phyloP scores from a whole-genome alignment of 805 yeast species.

The Nakazawaea siamensis region DNA sequence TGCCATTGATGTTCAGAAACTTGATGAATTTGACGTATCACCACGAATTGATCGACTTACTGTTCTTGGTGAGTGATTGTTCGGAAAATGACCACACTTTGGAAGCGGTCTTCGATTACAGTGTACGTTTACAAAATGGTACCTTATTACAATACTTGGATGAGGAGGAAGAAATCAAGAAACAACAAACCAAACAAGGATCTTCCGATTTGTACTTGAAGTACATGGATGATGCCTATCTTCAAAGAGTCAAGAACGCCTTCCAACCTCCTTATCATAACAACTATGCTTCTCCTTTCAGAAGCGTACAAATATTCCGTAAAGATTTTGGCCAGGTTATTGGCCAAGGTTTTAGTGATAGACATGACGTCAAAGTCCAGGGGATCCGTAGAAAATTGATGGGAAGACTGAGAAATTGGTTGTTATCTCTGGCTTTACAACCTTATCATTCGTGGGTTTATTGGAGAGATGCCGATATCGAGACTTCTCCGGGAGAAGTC shows the following conservation, averaged over 20 bases:
- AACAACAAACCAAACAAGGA: slow-evolving; percentile 34
- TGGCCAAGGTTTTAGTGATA: slow-evolving; percentile 77
- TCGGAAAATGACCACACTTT: slow-evolving; percentile 58
- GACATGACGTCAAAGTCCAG: slow-evolving; percentile 81
- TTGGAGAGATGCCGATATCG: slow-evolving; percentile 86
- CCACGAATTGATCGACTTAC: slow-evolving; percentile 71
- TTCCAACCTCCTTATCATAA: slow-evolving; percentile 61
- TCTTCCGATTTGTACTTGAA: slow-evolving; percentile 55
- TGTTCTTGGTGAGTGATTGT: slow-evolving; percentile 76
- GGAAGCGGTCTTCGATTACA: slow-evolving; percentile 55
- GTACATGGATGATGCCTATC: slow-evolving; percentile 60
- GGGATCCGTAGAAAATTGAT: slow-evolving; percentile 76
- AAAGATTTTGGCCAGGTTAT: slow-evolving; percentile 79
- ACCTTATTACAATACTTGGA: slow-evolving; percentile 44
- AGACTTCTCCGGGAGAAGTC: slow-evolving; percentile 71
- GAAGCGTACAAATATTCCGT: slow-evolving; percentile 71
- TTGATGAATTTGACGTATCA: slow-evolving; percentile 82
- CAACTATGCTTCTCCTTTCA: slow-evolving; percentile 59
- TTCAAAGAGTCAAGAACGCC: slow-evolving; percentile 46
- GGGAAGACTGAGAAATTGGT: slow-evolving; percentile 87
- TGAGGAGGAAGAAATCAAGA: slow-evolving; percentile 27
- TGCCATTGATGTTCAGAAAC: slow-evolving; percentile 79
- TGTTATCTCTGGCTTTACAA: slow-evolving; percentile 61
- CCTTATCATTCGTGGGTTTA: slow-evolving; percentile 89
- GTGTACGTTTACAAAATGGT: slow-evolving; percentile 65